phyloP scores from a whole-genome alignment of 1,284 basidiomycete species.

The Ustilago sp. region DNA sequence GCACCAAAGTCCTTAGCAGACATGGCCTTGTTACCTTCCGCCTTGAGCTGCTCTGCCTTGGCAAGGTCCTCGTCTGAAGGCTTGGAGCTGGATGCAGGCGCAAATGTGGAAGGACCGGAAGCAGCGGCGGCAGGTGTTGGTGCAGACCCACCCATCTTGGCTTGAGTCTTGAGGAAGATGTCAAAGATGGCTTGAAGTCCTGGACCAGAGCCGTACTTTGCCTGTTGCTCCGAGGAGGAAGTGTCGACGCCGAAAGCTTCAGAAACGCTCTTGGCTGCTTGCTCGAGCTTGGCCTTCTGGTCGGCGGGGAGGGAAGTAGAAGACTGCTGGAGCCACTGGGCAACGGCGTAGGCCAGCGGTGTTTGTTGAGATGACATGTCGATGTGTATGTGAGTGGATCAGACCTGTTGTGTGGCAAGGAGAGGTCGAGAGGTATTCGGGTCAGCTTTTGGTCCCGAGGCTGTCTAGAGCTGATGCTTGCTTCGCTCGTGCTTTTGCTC shows the following conservation, averaged over 20 bases:
- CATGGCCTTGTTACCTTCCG: slow-evolving; percentile 95
- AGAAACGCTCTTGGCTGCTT: slow-evolving; percentile 53
- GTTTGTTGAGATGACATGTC: slow-evolving; percentile 42
- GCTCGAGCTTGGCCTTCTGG: slow-evolving; percentile 47
- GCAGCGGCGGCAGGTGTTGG: slow-evolving; percentile 22
- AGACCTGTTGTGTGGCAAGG: slow-evolving; percentile 7
- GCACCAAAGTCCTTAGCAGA: slow-evolving; percentile 90
- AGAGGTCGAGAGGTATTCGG: not conserved
- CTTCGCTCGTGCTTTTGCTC: not conserved
- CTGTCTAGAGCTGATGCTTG: not conserved
- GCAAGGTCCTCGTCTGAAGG: slow-evolving; percentile 79
- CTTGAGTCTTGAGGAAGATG: slow-evolving; percentile 69
- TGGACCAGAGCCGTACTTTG: slow-evolving; percentile 58
- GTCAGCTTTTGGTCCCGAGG: slow-evolving; percentile 10
- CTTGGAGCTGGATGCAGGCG: slow-evolving; percentile 36
- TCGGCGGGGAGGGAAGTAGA: slow-evolving; percentile 31
- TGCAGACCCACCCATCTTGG: slow-evolving; percentile 58
- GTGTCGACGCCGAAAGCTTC: slow-evolving; percentile 58
- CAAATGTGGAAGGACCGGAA: slow-evolving; percentile 14
- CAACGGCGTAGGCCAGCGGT: slow-evolving; percentile 62
- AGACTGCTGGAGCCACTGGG: slow-evolving; percentile 58
- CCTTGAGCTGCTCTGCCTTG: slow-evolving; percentile 77
- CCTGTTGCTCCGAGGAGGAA: slow-evolving; percentile 47
- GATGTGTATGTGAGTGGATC: not conserved
- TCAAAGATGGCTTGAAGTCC: slow-evolving; percentile 67